Percentiles rank a stretch among this genome's conserved stretches.
Conservation (phyloP, 331 rosid species). For the Malus hybrid region DNA sequence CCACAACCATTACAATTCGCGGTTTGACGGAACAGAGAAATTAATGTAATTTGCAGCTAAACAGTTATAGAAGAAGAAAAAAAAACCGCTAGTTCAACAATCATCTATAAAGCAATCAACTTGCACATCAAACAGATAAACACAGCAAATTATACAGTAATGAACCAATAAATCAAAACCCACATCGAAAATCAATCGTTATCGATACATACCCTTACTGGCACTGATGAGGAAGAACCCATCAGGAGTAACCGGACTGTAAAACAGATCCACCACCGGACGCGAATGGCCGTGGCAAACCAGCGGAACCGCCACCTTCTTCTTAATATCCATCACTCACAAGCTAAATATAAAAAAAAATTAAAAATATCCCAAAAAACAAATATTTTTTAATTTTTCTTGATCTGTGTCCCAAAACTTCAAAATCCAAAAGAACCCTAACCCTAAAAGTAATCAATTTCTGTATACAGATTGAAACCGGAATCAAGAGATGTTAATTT, state of each 20-base stretch:
- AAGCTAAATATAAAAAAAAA: constrained; percentile 1
- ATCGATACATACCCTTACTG: constrained; percentile 62
- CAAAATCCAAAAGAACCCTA: constrained; percentile 22
- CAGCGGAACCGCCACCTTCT: constrained; percentile 69
- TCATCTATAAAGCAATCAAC: background rate
- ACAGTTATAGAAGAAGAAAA: background rate
- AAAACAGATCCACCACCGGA: constrained; percentile 90
- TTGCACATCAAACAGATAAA: background rate
- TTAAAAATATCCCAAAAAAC: background rate
- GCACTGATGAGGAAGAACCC: constrained; percentile 94
- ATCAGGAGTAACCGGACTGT: constrained; percentile 89
- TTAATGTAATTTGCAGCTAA: background rate
- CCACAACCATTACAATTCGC: background rate
- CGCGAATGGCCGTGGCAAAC: constrained; percentile 98
- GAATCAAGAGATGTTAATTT: background rate
- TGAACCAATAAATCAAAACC: background rate
- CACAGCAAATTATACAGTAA: background rate
- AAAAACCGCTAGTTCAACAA: background rate
- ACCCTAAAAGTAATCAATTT: constrained; percentile 3
- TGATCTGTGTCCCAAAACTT: constrained; percentile 11
- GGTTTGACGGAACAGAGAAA: background rate
- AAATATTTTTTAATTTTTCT: background rate
- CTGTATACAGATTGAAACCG: background rate
- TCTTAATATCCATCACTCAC: constrained; percentile 71
- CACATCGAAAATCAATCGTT: background rate